Base-by-base conservation (phyloP, 1,139 yeast species). In the Protomyces macrosporus region DNA sequence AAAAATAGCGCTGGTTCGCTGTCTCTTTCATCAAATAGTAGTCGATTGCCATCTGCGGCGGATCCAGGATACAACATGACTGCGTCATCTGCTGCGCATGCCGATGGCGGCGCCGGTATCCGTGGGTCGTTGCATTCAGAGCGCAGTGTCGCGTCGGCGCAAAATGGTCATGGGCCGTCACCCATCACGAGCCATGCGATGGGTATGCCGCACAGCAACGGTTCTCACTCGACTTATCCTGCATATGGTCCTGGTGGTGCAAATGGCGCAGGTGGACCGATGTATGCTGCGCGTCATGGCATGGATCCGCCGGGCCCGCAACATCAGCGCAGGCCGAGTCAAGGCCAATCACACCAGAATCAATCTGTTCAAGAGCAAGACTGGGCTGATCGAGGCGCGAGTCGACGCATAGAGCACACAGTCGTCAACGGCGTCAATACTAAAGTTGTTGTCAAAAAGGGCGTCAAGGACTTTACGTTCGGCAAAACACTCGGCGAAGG, bases 401-500 rank as follows among this genome's bases (percentile, higher is more conserved):
- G 86, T 0, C 76, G 79, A 48, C 72, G 80, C 3, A 76, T 82
- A 12, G 78, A 77, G 64, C 77, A 77, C n/a, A 77, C 78, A n/a
- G 72, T 72, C 7, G 82, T 81, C 66, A 75, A 74, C 6, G 74
- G 81, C 35, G 50, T 39, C 35, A 35, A 42, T 32, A 55, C 40
- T 42, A 50, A 58, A 52, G 75, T 76, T 61, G 74, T 84, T 4
- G 78, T 84, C 30, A 75, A 76, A 62, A 79, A 79, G 68, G 80
- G 80, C 16, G 96, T 91, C 1, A 81, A 82, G 68, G 98, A 93
- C 75, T 95, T 91, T 75, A 84, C 85, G 68, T 90, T 93, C 72
- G 93, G 96, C 42, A 85, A 87, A 63, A 84, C 86, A 65, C 81
- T 95, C 52, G 99, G 99, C 7, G 97, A 90, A 73, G 99, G 99